These are phyloP conservation scores for Aquilaria yunnanensis DNA, from an alignment of 345 rosid genomes.

Conservation along the genomic window DNA sequence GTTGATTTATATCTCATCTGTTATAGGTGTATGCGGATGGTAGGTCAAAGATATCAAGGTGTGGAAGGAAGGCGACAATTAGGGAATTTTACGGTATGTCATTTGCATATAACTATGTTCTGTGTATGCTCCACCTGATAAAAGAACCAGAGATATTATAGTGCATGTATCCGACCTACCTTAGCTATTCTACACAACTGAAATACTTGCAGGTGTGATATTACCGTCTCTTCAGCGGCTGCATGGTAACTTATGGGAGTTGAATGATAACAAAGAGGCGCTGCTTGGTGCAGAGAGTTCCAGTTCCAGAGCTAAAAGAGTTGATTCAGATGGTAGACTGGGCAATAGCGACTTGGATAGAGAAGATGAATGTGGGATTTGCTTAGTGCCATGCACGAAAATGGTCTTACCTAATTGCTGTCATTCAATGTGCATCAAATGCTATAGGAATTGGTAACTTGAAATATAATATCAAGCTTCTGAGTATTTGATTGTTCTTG, in stretches of 20 bases:
- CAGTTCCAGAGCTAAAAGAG: conserved; percentile 33
- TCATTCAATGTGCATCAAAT: conserved; percentile 95
- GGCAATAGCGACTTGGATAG: conserved; percentile 56
- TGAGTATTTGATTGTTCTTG: neutral
- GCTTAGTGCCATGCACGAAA: conserved; percentile 93
- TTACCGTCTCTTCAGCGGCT: conserved; percentile 84
- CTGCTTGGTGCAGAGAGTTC: conserved; percentile 22
- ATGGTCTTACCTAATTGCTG: conserved; percentile 92
- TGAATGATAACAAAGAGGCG: conserved; percentile 24
- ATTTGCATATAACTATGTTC: neutral
- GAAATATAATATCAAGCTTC: neutral
- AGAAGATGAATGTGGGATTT: conserved; percentile 97
- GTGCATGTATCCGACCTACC: neutral
- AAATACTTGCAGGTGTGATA: conserved; percentile 54
- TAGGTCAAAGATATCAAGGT: conserved; percentile 35
- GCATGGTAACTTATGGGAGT: conserved; percentile 44
- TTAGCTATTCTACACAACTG: neutral
- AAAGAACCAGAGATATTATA: no score
- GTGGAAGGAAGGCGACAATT: conserved; percentile 86
- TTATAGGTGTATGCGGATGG: conserved; percentile 64
- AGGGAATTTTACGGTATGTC: conserved; percentile 78
- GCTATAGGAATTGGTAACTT: conserved; percentile 85
- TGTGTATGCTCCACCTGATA: neutral
- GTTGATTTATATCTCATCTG: conserved; percentile 5
- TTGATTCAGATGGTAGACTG: conserved; percentile 38